A percentile compares a stretch with the other conserved stretches of the same genome.
phyloP scores from a whole-genome alignment of 306 rosid species.

The Prunus mume region DNA sequence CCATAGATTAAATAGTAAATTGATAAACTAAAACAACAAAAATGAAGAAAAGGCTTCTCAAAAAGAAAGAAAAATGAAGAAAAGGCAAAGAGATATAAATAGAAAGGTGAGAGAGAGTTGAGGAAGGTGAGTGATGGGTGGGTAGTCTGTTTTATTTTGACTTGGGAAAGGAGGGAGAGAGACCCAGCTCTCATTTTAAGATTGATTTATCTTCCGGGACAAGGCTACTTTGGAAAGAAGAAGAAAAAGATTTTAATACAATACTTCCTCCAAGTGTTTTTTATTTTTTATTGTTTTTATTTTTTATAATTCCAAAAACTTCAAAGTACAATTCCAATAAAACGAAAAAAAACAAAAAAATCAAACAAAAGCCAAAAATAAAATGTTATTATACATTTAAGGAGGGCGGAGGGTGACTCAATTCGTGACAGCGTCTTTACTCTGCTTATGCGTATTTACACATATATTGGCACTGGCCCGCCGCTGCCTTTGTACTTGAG shows the following conservation, averaged over 20 bases:
- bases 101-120: neutral
- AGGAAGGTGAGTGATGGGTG: conserved; percentile 9
- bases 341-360: neutral
- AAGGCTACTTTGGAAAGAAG: no score
- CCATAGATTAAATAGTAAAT: neutral
- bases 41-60: neutral
- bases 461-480: neutral
- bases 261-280: no score
- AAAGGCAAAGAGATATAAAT: neutral
- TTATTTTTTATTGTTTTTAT: no score
- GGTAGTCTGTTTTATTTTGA: conserved; percentile 22
- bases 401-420: neutral
- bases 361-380: neutral
- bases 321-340: no score
- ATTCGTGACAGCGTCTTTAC: neutral
- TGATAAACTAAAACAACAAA: neutral
- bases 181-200: neutral
- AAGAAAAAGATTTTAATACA: no score
- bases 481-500: neutral
- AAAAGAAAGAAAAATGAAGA: neutral
- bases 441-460: neutral
- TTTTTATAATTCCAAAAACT: no score
- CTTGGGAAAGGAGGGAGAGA: conserved; percentile 12
- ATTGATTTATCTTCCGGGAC: no score
- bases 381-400: no score